Base-by-base conservation (phyloP, 2,329 filamentous ascomycete species). In the Aspergillus viridinutans region DNA sequence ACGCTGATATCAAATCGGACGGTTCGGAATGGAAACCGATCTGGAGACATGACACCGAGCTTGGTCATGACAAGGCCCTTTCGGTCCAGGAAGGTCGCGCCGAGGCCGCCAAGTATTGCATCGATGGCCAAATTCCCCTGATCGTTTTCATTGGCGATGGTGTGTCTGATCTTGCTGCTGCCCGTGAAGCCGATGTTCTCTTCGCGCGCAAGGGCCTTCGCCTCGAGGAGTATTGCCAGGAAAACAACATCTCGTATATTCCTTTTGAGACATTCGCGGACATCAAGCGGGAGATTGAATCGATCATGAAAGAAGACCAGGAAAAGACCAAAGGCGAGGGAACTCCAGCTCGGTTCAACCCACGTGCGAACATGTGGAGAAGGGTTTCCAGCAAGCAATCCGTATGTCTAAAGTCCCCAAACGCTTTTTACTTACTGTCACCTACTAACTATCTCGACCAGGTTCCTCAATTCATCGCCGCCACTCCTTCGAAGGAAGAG, bases 81-180 rank as follows among this genome's bases (percentile, higher is more conserved):
- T 86, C 83, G 3, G 84, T 89, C 56, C 80, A 82, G 48, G 83
- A 87, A 67, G 85, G 82, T 48, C 80, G 85, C n/a, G 73, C 72
- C 7, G 70, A 77, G 21, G 85, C 84, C 1, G 76, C 81, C 59
- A 70, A 83, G 4, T 74, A 80, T 50, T 81, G 80, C 58, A 81
- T 83, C 17, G 83, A 87, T 57, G 85, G 82, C 55, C 83, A 83
- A 2, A 80, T 88, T 49, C 86, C 86, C 0, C 75, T 88, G 52
- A 86, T 89, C 62, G 76, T 89, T 53, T 89, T 89, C 73, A 87
- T 89, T 62, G 86, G 86, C 50, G 86, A 89, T 65, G 86, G 86
- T 23, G 85, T 89, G 5, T 87, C 84, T 0, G 86, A 89, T 66
- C 78, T 89, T 1, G 81, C 86, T 0, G 86, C 85, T 2, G 85